Percentiles rank a stretch among this genome's conserved stretches.
Conservation (phyloP, 2,329 filamentous ascomycete species). For the Xylaria multiplex region DNA sequence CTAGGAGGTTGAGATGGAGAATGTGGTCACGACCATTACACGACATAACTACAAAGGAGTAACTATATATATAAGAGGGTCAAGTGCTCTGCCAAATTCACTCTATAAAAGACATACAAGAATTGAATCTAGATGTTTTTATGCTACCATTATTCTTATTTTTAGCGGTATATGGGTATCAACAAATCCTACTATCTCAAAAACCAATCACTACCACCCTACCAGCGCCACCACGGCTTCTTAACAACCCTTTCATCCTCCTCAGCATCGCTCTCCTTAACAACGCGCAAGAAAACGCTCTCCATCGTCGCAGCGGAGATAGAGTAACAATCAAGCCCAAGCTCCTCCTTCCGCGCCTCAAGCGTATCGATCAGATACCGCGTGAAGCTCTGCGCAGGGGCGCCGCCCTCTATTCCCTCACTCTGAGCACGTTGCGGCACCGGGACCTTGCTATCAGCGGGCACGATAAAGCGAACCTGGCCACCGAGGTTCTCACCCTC, state of each 20-base stretch:
- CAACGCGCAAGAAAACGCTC: constrained; percentile 75
- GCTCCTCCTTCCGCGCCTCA: constrained; percentile 64
- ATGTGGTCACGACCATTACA: too few species aligned
- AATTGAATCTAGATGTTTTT: too few species aligned
- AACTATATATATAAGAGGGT: too few species aligned
- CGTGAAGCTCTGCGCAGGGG: constrained; percentile 41
- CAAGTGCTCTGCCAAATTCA: too few species aligned
- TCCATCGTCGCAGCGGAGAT: constrained; percentile 74
- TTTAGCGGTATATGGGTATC: not conserved
- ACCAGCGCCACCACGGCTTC: constrained; percentile 38
- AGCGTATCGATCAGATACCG: constrained; percentile 55
- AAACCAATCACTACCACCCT: not conserved
- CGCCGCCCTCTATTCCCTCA: constrained; percentile 14
- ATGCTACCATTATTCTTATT: too few species aligned
- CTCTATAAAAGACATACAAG: too few species aligned
- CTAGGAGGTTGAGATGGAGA: too few species aligned
- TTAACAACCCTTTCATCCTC: constrained; percentile 57
- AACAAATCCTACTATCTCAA: not conserved
- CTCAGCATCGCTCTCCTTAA: constrained; percentile 70
- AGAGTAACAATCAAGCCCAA: constrained; percentile 73
- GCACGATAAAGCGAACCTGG: constrained; percentile 71
- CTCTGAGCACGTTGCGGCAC: constrained; percentile 6
- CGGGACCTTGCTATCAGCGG: constrained; percentile 49
- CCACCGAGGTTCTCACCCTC: constrained; percentile 70
- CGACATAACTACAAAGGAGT: too few species aligned